These are phyloP conservation scores for Proliferodiscus dingleyae DNA, from an alignment of 2,329 filamentous ascomycete species.

Conservation along the genomic window DNA sequence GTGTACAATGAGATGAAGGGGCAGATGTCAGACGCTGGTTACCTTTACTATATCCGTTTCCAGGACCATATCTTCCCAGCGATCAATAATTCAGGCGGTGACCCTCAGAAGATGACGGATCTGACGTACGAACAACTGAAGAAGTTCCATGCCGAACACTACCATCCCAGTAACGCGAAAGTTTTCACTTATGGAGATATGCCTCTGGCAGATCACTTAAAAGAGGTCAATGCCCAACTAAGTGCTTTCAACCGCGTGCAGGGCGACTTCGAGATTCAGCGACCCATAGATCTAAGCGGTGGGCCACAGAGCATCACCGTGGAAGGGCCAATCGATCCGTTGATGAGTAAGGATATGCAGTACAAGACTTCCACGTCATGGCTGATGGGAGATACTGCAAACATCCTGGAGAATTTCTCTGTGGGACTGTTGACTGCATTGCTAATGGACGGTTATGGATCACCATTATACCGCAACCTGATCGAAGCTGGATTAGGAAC, in stretches of 20 bases:
- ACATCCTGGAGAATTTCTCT: conserved; percentile 85
- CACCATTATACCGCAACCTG: conserved; percentile 81
- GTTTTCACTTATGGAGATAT: conserved; percentile 94
- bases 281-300: conserved; percentile 64
- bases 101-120: conserved; percentile 94
- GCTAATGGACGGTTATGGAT: conserved; percentile 90
- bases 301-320: conserved; percentile 68
- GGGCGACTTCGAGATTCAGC: conserved; percentile 68
- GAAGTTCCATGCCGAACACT: conserved; percentile 86
- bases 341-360: conserved; percentile 81
- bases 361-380: conserved; percentile 93
- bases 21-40: conserved; percentile 95
- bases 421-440: conserved; percentile 76
- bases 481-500: conserved; percentile 87
- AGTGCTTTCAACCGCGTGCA: conserved; percentile 66
- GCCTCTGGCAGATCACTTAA: conserved; percentile 74
- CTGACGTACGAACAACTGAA: conserved; percentile 86
- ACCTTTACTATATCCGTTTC: conserved; percentile 92
- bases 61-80: conserved; percentile 91
- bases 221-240: conserved; percentile 71
- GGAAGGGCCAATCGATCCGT: conserved; percentile 76
- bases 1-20: conserved; percentile 99
- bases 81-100: conserved; percentile 94
- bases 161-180: conserved; percentile 96
- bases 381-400: conserved; percentile 76